phyloP scores from a whole-genome alignment of 2,329 filamentous ascomycete genomes.

The Cordyceps javanica region DNA sequence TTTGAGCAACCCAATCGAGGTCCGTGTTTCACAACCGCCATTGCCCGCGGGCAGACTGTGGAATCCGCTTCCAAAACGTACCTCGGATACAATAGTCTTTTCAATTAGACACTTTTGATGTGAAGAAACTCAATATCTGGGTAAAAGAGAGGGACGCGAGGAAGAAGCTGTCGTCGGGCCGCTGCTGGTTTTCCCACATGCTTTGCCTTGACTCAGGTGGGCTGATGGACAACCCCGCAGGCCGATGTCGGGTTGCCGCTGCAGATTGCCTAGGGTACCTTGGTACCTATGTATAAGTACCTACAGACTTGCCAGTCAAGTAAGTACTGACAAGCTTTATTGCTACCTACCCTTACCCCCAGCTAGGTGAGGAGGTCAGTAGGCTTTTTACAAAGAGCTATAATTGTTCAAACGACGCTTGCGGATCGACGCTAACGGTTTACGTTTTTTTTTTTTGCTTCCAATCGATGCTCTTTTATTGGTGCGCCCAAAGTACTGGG shows the following conservation, averaged over 20 bases:
- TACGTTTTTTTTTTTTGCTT: neutral
- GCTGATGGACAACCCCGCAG: neutral
- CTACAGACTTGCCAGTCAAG: too few species aligned
- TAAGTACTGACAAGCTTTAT: too few species aligned
- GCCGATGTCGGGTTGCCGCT: constrained; percentile 8
- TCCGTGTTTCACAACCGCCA: neutral
- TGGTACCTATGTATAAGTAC: too few species aligned
- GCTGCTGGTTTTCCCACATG: neutral
- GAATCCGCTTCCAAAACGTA: neutral
- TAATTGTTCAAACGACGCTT: neutral
- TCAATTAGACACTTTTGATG: neutral
- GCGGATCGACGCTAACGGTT: neutral
- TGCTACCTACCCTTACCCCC: too few species aligned
- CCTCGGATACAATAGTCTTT: neutral
- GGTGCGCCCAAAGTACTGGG: too few species aligned
- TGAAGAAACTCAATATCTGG: neutral
- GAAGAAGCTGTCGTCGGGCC: neutral
- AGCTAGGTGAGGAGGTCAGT: too few species aligned
- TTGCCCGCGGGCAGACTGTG: neutral
- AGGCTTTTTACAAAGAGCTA: too few species aligned
- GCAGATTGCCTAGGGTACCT: too few species aligned
- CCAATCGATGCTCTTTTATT: neutral
- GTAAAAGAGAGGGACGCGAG: neutral
- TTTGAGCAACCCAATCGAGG: neutral
- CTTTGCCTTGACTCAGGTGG: neutral